Percentiles rank a stretch among this genome's conserved stretches.
Conservation (phyloP, 805 yeast genomes). For the Suhomyces xylopsoci region DNA sequence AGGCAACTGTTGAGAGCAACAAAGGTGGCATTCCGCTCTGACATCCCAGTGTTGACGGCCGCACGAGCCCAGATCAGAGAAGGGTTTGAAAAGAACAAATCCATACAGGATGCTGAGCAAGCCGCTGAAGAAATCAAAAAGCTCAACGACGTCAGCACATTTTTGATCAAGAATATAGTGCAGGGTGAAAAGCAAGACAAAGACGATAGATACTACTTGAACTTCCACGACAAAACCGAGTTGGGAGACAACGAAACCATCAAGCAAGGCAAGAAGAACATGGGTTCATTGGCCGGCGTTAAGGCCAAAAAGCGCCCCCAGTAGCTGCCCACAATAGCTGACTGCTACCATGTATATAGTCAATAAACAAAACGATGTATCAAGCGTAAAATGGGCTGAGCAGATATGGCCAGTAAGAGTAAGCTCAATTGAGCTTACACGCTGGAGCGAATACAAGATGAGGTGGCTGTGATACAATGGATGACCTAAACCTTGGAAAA, state of each 20-base stretch:
- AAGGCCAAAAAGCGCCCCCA: conserved; percentile 39
- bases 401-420: not conserved
- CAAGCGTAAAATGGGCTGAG: not conserved
- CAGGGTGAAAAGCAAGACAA: conserved; percentile 64
- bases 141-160: conserved; percentile 66
- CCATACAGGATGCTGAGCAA: conserved; percentile 15
- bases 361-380: not conserved
- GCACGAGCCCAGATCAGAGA: conserved; percentile 59
- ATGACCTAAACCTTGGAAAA: too few relatives aligned
- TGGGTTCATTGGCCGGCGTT: conserved; percentile 50
- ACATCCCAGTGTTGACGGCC: conserved; percentile 47
- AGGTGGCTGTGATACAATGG: too few relatives aligned
- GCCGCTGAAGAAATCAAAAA: conserved; percentile 45
- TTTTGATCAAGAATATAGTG: conserved; percentile 74
- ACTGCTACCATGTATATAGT: not conserved
- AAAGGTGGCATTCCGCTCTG: conserved; percentile 54
- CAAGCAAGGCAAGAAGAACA: conserved; percentile 45
- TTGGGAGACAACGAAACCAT: conserved; percentile 86
- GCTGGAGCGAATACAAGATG: not conserved
- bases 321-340: not conserved
- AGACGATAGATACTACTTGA: conserved; percentile 50
- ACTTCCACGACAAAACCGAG: conserved; percentile 79
- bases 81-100: conserved; percentile 42
- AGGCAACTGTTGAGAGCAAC: conserved; percentile 68
- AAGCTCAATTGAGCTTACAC: not conserved